Evolutionary conservation across 164 flowering plant genomes (phyloP), one percentile per base, ranked within the genome.

Genomic region (Annona cherimola): DNA sequence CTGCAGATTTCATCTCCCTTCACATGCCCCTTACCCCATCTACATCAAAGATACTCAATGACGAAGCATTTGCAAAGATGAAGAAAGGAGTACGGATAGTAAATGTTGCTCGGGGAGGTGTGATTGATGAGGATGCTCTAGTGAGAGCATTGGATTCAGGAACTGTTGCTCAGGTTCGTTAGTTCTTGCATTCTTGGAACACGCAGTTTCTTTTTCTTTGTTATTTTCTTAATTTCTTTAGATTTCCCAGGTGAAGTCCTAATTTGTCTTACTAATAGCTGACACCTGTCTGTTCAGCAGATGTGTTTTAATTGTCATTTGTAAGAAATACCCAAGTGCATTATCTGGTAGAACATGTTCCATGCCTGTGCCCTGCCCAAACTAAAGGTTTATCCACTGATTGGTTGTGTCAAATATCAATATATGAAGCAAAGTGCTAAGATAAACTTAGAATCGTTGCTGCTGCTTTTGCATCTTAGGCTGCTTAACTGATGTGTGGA

Each of bases 81-180:
- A 91, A 90, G 79, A 88, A 81, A 50, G 97, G 93, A 54, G 91
- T 84, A 16, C 88, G 93, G 45, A 83, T 91, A 42, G 76, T 90
- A 46, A 91, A 91, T 80, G 97, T 91, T 65, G 97, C 97, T 61
- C 78, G 94, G 12, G 97, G 97, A 67, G 97, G 93, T 50, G 91
- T 91, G 14, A 86, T 91, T 14, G 94, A 91, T 73, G 97, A 91
- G 79, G 93, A 91, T 68, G 94, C 97, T 7, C 73, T 91, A 20
- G 78, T 91, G 9, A 83, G 90, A 74, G 97, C 97, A 4, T 84
- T 89, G 68, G 90, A 91, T 70, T 75, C 76, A 63, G 97, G 94
- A 68, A 74, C 75, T 59, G 90, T 91, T 77, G 86, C 97, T 63
- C 94, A 89, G 96, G 96, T 90, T 35, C n/a, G 11, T 14, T 35